A percentile compares a stretch with the other conserved stretches of the same genome.
Evolutionary conservation across 176 grass and related monocot genomes (phyloP).

Genomic region (Ananas comosus): DNA sequence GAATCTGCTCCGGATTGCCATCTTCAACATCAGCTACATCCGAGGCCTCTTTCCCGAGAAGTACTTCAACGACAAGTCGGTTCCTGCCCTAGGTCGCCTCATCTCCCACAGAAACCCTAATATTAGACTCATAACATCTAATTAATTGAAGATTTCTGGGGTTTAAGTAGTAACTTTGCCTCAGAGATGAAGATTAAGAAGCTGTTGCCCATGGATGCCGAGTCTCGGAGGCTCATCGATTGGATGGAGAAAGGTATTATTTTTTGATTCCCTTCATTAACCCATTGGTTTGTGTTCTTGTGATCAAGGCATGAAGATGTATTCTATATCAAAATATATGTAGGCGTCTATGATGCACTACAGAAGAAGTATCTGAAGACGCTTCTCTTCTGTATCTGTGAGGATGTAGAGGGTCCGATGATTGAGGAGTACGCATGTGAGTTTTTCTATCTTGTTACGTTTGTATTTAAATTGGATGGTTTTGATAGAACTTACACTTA

Average conservation of each 20-base stretch:
- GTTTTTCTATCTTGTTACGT: constrained; percentile 17
- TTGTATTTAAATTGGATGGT: background rate
- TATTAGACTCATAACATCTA: background rate
- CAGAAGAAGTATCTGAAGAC: constrained; percentile 99
- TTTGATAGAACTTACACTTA: constrained; percentile 10
- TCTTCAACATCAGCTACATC: constrained; percentile 99
- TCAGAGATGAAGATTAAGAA: constrained; percentile 99
- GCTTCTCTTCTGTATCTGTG: constrained; percentile 90
- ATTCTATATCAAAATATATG: constrained; percentile 2
- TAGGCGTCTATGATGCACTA: constrained; percentile 89
- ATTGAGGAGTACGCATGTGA: constrained; percentile 95
- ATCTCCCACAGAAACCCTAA: constrained; percentile 1
- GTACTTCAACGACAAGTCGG: constrained; percentile 98
- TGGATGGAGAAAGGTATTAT: constrained; percentile 97
- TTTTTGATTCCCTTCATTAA: constrained; percentile 12
- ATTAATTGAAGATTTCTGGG: background rate
- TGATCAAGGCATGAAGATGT: constrained; percentile 14
- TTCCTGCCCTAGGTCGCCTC: constrained; percentile 75
- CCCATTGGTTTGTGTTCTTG: constrained; percentile 19
- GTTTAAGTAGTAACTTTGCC: constrained; percentile 11
- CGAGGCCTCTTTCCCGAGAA: constrained; percentile 95
- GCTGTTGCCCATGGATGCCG: constrained; percentile 92
- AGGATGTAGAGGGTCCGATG: constrained; percentile 73
- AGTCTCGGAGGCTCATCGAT: constrained; percentile 82
- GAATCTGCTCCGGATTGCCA: constrained; percentile 94